Base-by-base conservation (phyloP, 306 rosid genomes). In the Mucuna pruriens region DNA sequence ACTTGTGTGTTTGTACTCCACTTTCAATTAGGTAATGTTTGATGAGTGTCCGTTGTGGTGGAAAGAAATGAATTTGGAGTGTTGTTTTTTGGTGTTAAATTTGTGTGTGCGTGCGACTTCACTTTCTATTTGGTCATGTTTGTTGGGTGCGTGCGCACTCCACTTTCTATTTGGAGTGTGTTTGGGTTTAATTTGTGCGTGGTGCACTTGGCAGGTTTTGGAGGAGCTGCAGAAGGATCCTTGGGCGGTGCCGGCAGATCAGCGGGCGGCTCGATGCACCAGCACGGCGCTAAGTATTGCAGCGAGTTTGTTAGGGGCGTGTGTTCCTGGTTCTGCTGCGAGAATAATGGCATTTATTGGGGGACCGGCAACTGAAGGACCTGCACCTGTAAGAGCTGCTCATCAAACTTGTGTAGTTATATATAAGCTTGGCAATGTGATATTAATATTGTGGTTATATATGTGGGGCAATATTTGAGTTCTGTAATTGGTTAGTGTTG, bases 181-280 rank as follows among this genome's bases (percentile, higher is more conserved):
- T 29, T 61, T 29, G 2, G 11, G 13, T 19, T 26, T 26, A 15
- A 29, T 29, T 26, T 60, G 17, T 60, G 65, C 13, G 25, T 64
- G 8, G 55, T 51, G 55, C 38, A 44, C 39, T 62, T 55, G 55
- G 42, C 85, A 93, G 98, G 89, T 91, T 83, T 80, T 95, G 86
- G 98, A 95, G 85, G 99, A 95, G 94, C 39, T 95, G 72, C 99
- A 93, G 92, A 95, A 86, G 80, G 99, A 95, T 85, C 99, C 99
- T 6, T 95, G 99, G 99, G 84, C 74, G 0, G 91, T 93, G 71
- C 93, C 94, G 0, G 92, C 91, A 1, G 98, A 95, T 82, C 96
- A 89, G 87, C 86, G 99, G 60, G 90, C 97, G 1, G 23, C 91
- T 5, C 87, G 99, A 86, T 93, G 97, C 89, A 90, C 98, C n/a